phyloP scores from a whole-genome alignment of 495 filamentous ascomycete species.

The Penicillium roqueforti region DNA sequence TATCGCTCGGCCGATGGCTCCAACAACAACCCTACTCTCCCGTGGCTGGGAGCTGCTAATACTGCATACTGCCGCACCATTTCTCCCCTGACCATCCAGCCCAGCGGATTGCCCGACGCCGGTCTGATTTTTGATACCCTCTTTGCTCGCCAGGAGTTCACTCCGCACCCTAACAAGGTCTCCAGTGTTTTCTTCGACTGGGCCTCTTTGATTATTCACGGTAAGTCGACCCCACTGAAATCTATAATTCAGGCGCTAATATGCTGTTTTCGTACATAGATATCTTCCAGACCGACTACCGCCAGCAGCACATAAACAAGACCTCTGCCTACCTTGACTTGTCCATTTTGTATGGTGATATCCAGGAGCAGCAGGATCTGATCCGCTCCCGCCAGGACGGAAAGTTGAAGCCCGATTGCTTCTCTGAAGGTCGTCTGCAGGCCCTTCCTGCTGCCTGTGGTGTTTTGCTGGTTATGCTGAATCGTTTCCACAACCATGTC shows the following conservation, averaged over 20 bases:
- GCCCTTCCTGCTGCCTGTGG: constrained; percentile 54
- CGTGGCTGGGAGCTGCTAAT: constrained; percentile 53
- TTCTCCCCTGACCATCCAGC: constrained; percentile 47
- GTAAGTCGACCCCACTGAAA: constrained; percentile 18
- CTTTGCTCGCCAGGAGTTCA: constrained; percentile 50
- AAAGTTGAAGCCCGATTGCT: constrained; percentile 55
- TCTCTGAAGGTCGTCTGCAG: constrained; percentile 52
- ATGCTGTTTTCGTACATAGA: constrained; percentile 26
- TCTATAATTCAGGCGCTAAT: neutral
- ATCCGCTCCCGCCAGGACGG: constrained; percentile 55
- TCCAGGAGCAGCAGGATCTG: constrained; percentile 52
- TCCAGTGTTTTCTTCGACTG: constrained; percentile 58
- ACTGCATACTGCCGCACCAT: constrained; percentile 54
- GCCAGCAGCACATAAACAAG: constrained; percentile 49
- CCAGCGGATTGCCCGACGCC: constrained; percentile 50
- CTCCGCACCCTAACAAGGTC: constrained; percentile 53
- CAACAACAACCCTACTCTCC: constrained; percentile 55
- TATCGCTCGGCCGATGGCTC: constrained; percentile 76
- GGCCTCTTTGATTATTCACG: constrained; percentile 55
- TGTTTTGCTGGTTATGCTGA: constrained; percentile 55
- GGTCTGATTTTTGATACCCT: constrained; percentile 52
- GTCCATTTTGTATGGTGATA: constrained; percentile 55
- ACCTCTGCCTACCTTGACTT: constrained; percentile 59
- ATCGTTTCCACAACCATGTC: constrained; percentile 75
- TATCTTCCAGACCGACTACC: constrained; percentile 56